phyloP scores from a whole-genome alignment of 768 basidiomycete species.

The Exsudoporus frostii region DNA sequence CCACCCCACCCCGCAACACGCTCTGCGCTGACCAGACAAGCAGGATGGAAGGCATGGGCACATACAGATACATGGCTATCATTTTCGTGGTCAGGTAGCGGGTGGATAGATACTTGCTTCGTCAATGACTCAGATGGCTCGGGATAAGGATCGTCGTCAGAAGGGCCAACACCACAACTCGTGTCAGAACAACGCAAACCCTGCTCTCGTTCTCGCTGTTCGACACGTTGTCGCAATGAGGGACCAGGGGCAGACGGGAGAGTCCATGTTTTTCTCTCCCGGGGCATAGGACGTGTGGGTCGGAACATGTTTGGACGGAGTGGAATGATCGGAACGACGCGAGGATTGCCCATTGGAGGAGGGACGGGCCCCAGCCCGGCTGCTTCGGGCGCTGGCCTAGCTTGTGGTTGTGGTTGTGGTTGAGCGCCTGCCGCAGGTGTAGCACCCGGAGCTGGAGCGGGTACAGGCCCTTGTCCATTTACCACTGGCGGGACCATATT shows the following conservation, averaged over 20 bases:
- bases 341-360: conserved; percentile 8
- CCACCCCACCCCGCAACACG: conserved; percentile 62
- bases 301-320: conserved; percentile 22
- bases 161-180: conserved; percentile 72
- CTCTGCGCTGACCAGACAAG: conserved; percentile 68
- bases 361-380: conserved; percentile 1
- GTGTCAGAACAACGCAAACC: conserved; percentile 71
- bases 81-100: conserved; percentile 16
- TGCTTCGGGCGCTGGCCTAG: conserved; percentile 1
- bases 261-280: conserved; percentile 50
- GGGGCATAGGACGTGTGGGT: conserved; percentile 23
- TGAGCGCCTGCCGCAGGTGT: not conserved
- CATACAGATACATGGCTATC: conserved; percentile 40
- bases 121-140: conserved; percentile 19
- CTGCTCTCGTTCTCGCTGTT: conserved; percentile 67
- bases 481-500: conserved; percentile 25
- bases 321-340: conserved; percentile 13
- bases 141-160: conserved; percentile 63
- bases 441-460: not conserved
- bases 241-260: conserved; percentile 63
- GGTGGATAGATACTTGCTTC: conserved; percentile 26
- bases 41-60: conserved; percentile 64
- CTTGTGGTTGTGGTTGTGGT: conserved; percentile 17
- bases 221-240: conserved; percentile 70
- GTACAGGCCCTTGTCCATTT: conserved; percentile 10